These are phyloP conservation scores for Leavenworthia alabamica DNA, from an alignment of 345 rosid species.

Conservation along the genomic window DNA sequence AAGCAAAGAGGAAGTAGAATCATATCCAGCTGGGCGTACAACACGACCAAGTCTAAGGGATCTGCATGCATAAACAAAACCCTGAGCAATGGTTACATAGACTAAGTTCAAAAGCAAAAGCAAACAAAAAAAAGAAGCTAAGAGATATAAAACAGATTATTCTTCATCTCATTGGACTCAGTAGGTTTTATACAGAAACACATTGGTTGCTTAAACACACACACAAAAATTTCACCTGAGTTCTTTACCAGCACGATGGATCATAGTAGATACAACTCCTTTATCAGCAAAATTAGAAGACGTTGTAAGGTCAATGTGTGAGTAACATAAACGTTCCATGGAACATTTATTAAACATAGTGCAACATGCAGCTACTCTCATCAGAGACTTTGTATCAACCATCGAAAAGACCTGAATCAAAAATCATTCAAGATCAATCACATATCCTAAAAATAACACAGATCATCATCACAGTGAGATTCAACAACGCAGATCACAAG, in stretches of 20 bases:
- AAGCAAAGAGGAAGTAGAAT: constrained; percentile 39
- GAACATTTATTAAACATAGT: constrained; percentile 77
- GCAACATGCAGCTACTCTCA: constrained; percentile 71
- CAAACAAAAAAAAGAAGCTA: neutral
- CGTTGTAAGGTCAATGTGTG: constrained; percentile 66
- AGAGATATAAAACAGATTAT: neutral
- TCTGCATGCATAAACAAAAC: constrained; percentile 30
- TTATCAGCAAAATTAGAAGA: constrained; percentile 57
- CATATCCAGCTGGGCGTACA: constrained; percentile 45
- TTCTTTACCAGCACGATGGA: constrained; percentile 77
- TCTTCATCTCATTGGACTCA: neutral
- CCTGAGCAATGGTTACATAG: neutral
- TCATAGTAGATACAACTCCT: constrained; percentile 70
- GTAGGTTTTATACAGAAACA: neutral
- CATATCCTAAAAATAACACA: neutral
- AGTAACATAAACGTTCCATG: constrained; percentile 72
- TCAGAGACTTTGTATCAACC: constrained; percentile 77
- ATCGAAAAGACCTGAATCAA: constrained; percentile 60
- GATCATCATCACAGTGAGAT: neutral
- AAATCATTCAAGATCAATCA: neutral
- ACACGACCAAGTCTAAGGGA: constrained; percentile 81
- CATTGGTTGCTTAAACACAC: neutral
- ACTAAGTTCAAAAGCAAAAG: neutral
- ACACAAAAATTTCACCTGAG: constrained; percentile 52
- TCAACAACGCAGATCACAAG: neutral